Percentiles rank a stretch among this genome's conserved stretches.
phyloP scores from a whole-genome alignment of 495 filamentous ascomycete species.

The Trichoderma virens region DNA sequence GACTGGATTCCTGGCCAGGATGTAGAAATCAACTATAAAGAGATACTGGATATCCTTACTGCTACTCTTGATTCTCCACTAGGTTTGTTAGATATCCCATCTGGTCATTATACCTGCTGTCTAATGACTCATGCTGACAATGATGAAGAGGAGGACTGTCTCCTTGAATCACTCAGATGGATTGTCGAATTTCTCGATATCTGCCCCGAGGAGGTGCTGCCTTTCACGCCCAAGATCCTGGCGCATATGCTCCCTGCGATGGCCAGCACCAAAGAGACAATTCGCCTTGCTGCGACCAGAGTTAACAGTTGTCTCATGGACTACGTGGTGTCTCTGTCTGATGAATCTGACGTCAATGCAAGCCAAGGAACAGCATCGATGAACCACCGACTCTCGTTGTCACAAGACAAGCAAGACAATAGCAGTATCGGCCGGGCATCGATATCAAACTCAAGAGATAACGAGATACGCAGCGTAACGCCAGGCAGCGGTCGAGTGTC shows the following conservation, averaged over 20 bases:
- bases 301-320: slow-evolving; percentile 88
- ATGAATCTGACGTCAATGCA: slow-evolving; percentile 43
- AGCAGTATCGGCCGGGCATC: slow-evolving; percentile 42
- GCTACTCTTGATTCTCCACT: slow-evolving; percentile 78
- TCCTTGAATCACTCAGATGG: slow-evolving; percentile 88
- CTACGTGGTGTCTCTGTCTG: slow-evolving; percentile 83
- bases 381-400: slow-evolving; percentile 36
- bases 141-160: slow-evolving; percentile 70
- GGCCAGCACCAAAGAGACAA: slow-evolving; percentile 80
- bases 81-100: slow-evolving; percentile 40
- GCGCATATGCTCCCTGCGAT: slow-evolving; percentile 91
- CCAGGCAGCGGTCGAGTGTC: slow-evolving; percentile 31
- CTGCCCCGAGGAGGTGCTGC: slow-evolving; percentile 93
- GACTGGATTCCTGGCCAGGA: slow-evolving; percentile 98
- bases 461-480: slow-evolving; percentile 48
- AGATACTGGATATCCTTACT: slow-evolving; percentile 86
- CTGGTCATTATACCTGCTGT: slow-evolving; percentile 3
- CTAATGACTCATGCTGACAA: slow-evolving; percentile 17
- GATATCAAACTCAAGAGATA: slow-evolving; percentile 45
- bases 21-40: slow-evolving; percentile 86
- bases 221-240: slow-evolving; percentile 84
- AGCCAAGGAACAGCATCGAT: slow-evolving; percentile 22
- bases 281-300: slow-evolving; percentile 77
- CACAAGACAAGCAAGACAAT: slow-evolving; percentile 50
- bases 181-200: slow-evolving; percentile 96